These are phyloP conservation scores for Tuber aestivum DNA, from an alignment of 495 filamentous ascomycete species.

Conservation along the genomic window DNA sequence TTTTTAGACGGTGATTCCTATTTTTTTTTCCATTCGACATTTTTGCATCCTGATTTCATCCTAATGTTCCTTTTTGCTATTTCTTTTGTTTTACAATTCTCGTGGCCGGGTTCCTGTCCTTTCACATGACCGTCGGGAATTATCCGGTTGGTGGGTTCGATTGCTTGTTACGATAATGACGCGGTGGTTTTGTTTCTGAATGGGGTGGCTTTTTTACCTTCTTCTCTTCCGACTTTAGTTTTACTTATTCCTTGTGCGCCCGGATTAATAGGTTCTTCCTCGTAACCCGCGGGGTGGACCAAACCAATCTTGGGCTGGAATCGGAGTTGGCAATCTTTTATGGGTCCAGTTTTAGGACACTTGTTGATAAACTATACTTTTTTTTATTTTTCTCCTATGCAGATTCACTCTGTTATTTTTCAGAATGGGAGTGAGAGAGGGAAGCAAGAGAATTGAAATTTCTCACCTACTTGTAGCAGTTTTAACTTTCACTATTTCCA, in stretches of 20 bases:
- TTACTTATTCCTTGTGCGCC: background rate
- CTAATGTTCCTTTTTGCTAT: slow-evolving; percentile 14
- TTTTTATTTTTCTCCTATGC: slow-evolving; percentile 13
- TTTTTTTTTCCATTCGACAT: slow-evolving; percentile 21
- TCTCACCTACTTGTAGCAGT: background rate
- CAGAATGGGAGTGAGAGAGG: background rate
- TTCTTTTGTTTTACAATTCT: slow-evolving; percentile 16
- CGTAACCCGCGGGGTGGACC: background rate
- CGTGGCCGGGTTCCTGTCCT: slow-evolving; percentile 18
- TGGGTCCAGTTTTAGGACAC: background rate
- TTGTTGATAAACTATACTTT: slow-evolving; percentile 8
- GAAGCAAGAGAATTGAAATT: background rate
- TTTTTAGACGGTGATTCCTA: slow-evolving; percentile 26
- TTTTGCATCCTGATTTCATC: slow-evolving; percentile 5
- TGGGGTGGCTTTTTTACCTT: slow-evolving; percentile 34
- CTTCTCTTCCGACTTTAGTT: background rate
- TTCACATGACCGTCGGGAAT: background rate
- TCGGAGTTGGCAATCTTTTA: slow-evolving; percentile 2
- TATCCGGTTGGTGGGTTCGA: slow-evolving; percentile 2
- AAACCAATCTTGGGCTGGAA: slow-evolving; percentile 5
- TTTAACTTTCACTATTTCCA: background rate
- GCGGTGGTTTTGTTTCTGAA: slow-evolving; percentile 2
- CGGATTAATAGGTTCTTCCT: background rate
- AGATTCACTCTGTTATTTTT: background rate
- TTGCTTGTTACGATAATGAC: slow-evolving; percentile 9